Base-by-base conservation (phyloP, 2,329 filamentous ascomycete genomes). In the Orbilia blumenaviensis region DNA sequence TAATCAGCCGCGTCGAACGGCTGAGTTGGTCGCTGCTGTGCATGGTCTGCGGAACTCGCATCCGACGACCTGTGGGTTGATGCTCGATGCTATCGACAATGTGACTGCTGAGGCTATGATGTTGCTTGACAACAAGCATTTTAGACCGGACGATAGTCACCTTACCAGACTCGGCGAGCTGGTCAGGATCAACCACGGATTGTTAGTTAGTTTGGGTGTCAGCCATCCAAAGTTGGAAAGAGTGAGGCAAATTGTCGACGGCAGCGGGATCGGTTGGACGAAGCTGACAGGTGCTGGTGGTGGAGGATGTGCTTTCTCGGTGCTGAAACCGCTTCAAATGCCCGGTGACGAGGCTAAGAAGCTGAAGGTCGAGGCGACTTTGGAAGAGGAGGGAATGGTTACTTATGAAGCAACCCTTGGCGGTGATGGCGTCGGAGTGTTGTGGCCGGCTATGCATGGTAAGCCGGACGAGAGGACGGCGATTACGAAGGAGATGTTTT, bases 231-330 rank as follows among this genome's bases (percentile, higher is more conserved):
- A 93, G 52, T 87, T 99, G 25, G 95, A 99, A 84, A 89, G 94
- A 32, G 90, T 99, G 79, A 89, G 95, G 77, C 94, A 97, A 83
- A 85, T 99, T 25, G 91, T 96, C 56, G 94, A 99, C 79, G 89
- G 95, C 80, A 88, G 93, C 68, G 91, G 91, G 42, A 91, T 97
- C 67, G 95, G 95, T 29, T 99, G 94, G 94, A 97, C 95, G 10
- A 99, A 99, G 83, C 87, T 99, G 69, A 99, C 95, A 0, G 95
- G 95, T 34, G 95, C 95, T 0, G 95, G 95, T 21, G 96, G 95
- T 10, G 96, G 95, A 68, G 95, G 95, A 1, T 98, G 96, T 83
- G 94, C 94, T 2, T 98, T 99, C 79, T 96, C 94, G 0, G 85
- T 99, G 2, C 86, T 99, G 56, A 91, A 90, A 78, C 68, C 73